Base-by-base conservation (phyloP, 148 eudicot genomes). In the Nepenthes mirabilis region DNA sequence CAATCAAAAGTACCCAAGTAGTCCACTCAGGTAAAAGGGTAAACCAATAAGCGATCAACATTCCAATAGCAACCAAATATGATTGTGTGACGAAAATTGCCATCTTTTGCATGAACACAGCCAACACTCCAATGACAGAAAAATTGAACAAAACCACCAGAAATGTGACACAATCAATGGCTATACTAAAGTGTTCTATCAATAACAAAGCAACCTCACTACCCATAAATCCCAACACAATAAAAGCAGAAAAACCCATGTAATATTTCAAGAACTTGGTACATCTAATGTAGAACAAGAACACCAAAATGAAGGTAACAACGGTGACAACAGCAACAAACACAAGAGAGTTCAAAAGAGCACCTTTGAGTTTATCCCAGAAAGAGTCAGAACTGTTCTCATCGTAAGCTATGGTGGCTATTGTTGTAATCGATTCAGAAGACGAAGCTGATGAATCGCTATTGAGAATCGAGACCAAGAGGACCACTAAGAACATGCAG, bases 21-120 rank as follows among this genome's bases (percentile, higher is more conserved):
- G 99, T 89, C 97, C 99, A 86, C 56, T 93, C 99, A 48, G 99
- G 99, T 75, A 94, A 76, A 47, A 84, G 68, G 11, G 99, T 89
- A 66, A 94, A 94, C 99, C 97, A 94, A 72, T 84, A 89, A 43
- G 99, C 99, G 59, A 82, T 86, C 81, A 94, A 54, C 56, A 89
- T 69, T 11, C 97, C 99, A 78, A 94, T 82, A 35, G 83, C 78
- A 43, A 94, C 97, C 83, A 94, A 71, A 71, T 89, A 94, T 47
- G 63, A 65, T 43, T 94, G 99, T 32, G 89, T 86, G 3, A 94
- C 67, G 9, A 89, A 60, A 64, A 89, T 84, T 1, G 97, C 78
- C 76, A 83, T 74, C 60, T 84, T 93, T 6, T 78, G 71, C 84
- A 82, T 51, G 61, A 86, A 89, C 53, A 94, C 91, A 37, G 95